Percentiles rank a stretch among this genome's conserved stretches.
Evolutionary conservation across 805 yeast species (phyloP).

Genomic region (Saturnispora diversa): DNA sequence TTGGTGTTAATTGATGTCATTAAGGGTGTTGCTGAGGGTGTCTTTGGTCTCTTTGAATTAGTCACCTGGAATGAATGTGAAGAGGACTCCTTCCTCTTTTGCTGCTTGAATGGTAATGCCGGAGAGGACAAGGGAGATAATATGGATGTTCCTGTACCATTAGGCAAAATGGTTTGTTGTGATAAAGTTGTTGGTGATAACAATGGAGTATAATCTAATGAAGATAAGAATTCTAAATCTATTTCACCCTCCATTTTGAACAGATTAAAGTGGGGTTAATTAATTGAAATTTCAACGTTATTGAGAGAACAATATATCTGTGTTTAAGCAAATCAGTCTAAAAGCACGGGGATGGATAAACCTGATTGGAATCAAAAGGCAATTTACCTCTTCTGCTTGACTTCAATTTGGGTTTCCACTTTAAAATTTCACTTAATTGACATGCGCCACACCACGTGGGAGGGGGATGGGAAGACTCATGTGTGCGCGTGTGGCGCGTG

Average conservation of each 20-base stretch:
- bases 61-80: no score
- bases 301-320: no score
- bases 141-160: conserved; percentile 20
- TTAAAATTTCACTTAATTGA: no score
- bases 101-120: conserved; percentile 43
- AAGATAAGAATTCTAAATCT: conserved; percentile 36
- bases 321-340: no score
- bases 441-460: no score
- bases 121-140: conserved; percentile 59
- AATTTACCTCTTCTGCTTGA: no score
- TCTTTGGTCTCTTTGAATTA: conserved; percentile 7
- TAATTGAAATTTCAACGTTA: no score
- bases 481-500: no score
- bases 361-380: no score
- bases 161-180: background rate
- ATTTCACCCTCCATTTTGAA: conserved; percentile 9
- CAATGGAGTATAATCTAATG: conserved; percentile 64
- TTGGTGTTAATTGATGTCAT: conserved; percentile 7
- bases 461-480: no score
- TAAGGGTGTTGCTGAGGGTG: conserved; percentile 16
- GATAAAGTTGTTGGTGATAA: conserved; percentile 50
- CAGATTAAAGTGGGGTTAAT: background rate
- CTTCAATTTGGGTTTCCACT: no score
- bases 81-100: conserved; percentile 15
- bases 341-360: no score